These are phyloP conservation scores for Mycena galericulata DNA, from an alignment of 768 basidiomycete species.

Conservation along the genomic window DNA sequence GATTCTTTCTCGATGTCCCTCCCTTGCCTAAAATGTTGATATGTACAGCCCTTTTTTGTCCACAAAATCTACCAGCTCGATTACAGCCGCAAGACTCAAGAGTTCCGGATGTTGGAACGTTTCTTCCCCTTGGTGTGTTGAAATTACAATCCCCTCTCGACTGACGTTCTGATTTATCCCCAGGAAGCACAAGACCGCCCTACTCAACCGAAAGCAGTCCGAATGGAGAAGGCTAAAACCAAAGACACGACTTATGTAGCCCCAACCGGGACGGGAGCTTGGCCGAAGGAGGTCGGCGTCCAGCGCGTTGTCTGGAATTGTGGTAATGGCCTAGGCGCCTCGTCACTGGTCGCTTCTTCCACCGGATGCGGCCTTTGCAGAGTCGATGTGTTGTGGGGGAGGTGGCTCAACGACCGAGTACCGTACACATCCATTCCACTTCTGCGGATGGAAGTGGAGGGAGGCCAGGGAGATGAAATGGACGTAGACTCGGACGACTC, in stretches of 20 bases:
- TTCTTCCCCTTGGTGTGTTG: slow-evolving; percentile 76
- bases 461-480: slow-evolving; percentile 49
- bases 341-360: slow-evolving; percentile 77
- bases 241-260: slow-evolving; percentile 45
- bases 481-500: slow-evolving; percentile 57
- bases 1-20: not conserved
- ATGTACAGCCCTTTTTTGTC: slow-evolving; percentile 75
- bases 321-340: slow-evolving; percentile 71
- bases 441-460: slow-evolving; percentile 70
- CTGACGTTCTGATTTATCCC: not conserved
- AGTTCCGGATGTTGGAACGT: slow-evolving; percentile 90
- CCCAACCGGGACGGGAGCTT: slow-evolving; percentile 69
- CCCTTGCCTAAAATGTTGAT: not conserved
- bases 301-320: slow-evolving; percentile 87
- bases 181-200: slow-evolving; percentile 67
- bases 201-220: slow-evolving; percentile 51
- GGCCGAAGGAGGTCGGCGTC: slow-evolving; percentile 83
- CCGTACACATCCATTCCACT: slow-evolving; percentile 75
- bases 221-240: slow-evolving; percentile 47
- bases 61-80: slow-evolving; percentile 91
- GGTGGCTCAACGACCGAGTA: slow-evolving; percentile 73
- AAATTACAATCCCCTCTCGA: not conserved
- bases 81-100: slow-evolving; percentile 78
- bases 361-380: slow-evolving; percentile 89
- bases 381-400: slow-evolving; percentile 84